These are phyloP conservation scores for Sporothrix phasma DNA, from an alignment of 2,329 filamentous ascomycete genomes.

Conservation along the genomic window DNA sequence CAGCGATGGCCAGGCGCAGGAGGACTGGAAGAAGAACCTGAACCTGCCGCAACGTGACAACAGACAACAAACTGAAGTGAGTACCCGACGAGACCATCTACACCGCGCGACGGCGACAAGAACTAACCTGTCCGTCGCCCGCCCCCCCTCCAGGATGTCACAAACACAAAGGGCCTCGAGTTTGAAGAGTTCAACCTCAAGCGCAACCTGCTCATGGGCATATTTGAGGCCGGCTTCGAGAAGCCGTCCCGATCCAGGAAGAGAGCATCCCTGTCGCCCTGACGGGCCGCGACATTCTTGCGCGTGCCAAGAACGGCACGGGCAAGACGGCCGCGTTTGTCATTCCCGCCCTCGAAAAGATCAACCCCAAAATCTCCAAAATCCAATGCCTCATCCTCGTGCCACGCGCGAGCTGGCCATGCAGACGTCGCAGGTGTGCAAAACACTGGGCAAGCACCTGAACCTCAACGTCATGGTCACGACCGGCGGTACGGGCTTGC, in stretches of 20 bases:
- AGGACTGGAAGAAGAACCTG: constrained; percentile 65
- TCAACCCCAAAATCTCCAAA: constrained; percentile 94
- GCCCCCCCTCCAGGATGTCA: constrained; percentile 56
- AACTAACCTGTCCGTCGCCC: background rate
- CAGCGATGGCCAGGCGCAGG: constrained; percentile 41
- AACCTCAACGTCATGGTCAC: constrained; percentile 99
- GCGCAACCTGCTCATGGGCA: constrained; percentile 93
- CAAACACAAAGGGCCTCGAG: constrained; percentile 91
- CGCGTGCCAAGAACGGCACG: constrained; percentile 95
- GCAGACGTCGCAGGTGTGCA: constrained; percentile 98
- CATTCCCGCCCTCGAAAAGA: constrained; percentile 87
- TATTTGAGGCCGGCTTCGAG: constrained; percentile 97
- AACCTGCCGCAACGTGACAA: constrained; percentile 65
- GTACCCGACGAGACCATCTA: background rate
- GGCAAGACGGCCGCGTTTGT: constrained; percentile 98
- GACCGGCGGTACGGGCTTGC: constrained; percentile 86
- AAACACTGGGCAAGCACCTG: constrained; percentile 93
- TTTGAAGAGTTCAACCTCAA: constrained; percentile 97
- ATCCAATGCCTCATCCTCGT: constrained; percentile 95
- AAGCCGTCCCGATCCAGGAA: constrained; percentile 98
- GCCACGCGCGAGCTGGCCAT: constrained; percentile 90
- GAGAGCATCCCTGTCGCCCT: constrained; percentile 95
- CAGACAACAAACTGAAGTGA: constrained; percentile 56
- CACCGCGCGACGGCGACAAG: background rate
- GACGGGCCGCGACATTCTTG: constrained; percentile 88